These are phyloP conservation scores for Lactarius tabidus DNA, from an alignment of 768 basidiomycete species.

Conservation along the genomic window DNA sequence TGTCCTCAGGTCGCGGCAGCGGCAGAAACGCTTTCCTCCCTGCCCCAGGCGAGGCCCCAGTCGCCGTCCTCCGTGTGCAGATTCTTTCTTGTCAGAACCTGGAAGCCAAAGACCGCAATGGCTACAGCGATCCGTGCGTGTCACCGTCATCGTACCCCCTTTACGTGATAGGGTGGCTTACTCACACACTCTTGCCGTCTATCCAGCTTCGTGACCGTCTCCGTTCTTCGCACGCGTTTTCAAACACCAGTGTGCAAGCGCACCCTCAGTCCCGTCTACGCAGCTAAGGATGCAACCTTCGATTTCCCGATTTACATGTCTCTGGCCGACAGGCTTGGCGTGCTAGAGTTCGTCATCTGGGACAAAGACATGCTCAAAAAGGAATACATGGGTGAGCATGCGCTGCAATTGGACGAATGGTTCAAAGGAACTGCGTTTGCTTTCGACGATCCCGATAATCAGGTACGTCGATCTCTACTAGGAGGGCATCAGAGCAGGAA, in stretches of 20 bases:
- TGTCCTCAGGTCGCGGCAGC: slow-evolving; percentile 39
- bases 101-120: slow-evolving; percentile 58
- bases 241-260: slow-evolving; percentile 77
- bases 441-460: slow-evolving; percentile 64
- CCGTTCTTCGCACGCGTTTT: slow-evolving; percentile 51
- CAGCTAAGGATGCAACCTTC: slow-evolving; percentile 73
- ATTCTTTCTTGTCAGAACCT: slow-evolving; percentile 61
- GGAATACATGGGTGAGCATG: slow-evolving; percentile 90
- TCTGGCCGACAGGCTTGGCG: slow-evolving; percentile 65
- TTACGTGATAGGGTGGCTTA: not conserved
- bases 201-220: slow-evolving; percentile 65
- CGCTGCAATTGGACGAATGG: slow-evolving; percentile 79
- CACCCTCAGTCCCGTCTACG: slow-evolving; percentile 62
- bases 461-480: slow-evolving; percentile 42
- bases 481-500: slow-evolving; percentile 26
- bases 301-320: slow-evolving; percentile 84
- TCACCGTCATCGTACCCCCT: not conserved
- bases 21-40: slow-evolving; percentile 41
- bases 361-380: slow-evolving; percentile 87
- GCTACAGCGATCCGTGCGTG: slow-evolving; percentile 75
- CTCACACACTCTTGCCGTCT: not conserved
- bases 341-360: slow-evolving; percentile 86
- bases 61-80: slow-evolving; percentile 65
- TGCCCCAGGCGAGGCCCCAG: slow-evolving; percentile 56
- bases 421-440: slow-evolving; percentile 50